Conservation (phyloP, 805 yeast species). For the Saccharomycopsis fodiens region DNA sequence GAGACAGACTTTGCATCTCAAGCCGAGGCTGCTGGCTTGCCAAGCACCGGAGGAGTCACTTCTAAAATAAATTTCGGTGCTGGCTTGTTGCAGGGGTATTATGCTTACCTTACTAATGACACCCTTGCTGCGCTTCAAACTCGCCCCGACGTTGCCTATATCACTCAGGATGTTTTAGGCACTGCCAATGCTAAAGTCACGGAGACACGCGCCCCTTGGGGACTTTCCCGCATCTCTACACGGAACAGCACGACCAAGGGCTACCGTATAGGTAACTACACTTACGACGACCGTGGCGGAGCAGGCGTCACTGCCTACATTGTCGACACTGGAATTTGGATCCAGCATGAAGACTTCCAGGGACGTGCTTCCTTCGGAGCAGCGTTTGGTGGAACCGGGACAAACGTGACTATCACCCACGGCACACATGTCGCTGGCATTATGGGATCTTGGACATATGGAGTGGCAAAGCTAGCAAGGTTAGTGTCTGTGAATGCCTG, state of each 20-base stretch:
- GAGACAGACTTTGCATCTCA: too few relatives aligned
- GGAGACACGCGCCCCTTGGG: conserved; percentile 68
- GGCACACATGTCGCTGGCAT: conserved; percentile 94
- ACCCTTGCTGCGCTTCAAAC: conserved; percentile 66
- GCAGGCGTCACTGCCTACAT: conserved; percentile 51
- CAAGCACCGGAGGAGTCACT: conserved; percentile 38
- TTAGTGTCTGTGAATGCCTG: conserved; percentile 46
- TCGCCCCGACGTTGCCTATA: conserved; percentile 54
- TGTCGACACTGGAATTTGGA: conserved; percentile 49
- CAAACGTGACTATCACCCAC: conserved; percentile 84
- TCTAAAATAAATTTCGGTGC: conserved; percentile 53
- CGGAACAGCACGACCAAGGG: conserved; percentile 51
- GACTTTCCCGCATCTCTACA: conserved; percentile 62
- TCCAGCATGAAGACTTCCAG: conserved; percentile 46
- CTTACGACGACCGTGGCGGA: conserved; percentile 56
- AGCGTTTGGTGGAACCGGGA: conserved; percentile 38
- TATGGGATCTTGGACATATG: conserved; percentile 52
- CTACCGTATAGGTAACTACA: conserved; percentile 41
- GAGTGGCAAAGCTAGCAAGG: neutral
- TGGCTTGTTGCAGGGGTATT: conserved; percentile 55
- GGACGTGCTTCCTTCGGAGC: conserved; percentile 61
- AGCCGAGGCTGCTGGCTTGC: conserved; percentile 24
- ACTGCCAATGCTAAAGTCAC: conserved; percentile 42
- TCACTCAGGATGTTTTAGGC: conserved; percentile 55
- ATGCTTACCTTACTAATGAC: conserved; percentile 72